phyloP scores from a whole-genome alignment of 179 eudicot genomes.

The Silene coronaria region DNA sequence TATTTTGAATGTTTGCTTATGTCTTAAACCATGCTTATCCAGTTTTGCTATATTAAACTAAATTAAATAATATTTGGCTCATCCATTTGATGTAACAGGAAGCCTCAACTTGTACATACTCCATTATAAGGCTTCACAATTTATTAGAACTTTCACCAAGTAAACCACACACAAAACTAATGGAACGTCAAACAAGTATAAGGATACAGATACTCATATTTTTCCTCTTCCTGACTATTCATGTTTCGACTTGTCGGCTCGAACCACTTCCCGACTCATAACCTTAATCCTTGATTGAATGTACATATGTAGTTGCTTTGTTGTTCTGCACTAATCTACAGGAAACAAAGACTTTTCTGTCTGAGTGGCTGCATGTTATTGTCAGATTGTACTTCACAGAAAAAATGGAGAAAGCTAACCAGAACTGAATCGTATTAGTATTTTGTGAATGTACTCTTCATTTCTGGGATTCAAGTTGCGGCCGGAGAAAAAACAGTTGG shows the following conservation, averaged over 20 bases:
- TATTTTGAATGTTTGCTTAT: too few relatives aligned
- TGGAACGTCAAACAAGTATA: slow-evolving; percentile 32
- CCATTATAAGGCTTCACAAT: slow-evolving; percentile 6
- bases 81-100: not conserved
- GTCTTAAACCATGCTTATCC: too few relatives aligned
- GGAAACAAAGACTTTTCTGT: slow-evolving; percentile 39
- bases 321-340: too few relatives aligned
- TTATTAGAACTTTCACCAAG: not conserved
- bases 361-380: slow-evolving; percentile 38
- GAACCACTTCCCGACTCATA: too few relatives aligned
- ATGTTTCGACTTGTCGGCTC: slow-evolving; percentile 34
- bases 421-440: slow-evolving; percentile 67
- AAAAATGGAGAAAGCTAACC: slow-evolving; percentile 38
- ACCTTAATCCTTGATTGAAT: too few relatives aligned
- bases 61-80: slow-evolving; percentile 25
- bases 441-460: slow-evolving; percentile 58
- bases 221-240: slow-evolving; percentile 28
- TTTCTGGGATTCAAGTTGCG: slow-evolving; percentile 40
- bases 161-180: slow-evolving; percentile 17
- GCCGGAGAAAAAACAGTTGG: slow-evolving; percentile 37
- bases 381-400: slow-evolving; percentile 1
- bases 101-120: slow-evolving; percentile 13
- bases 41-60: not conserved
- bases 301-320: slow-evolving; percentile 5
- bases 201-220: slow-evolving; percentile 28